Conservation (phyloP, 306 rosid genomes). For the Corylus avellana region DNA sequence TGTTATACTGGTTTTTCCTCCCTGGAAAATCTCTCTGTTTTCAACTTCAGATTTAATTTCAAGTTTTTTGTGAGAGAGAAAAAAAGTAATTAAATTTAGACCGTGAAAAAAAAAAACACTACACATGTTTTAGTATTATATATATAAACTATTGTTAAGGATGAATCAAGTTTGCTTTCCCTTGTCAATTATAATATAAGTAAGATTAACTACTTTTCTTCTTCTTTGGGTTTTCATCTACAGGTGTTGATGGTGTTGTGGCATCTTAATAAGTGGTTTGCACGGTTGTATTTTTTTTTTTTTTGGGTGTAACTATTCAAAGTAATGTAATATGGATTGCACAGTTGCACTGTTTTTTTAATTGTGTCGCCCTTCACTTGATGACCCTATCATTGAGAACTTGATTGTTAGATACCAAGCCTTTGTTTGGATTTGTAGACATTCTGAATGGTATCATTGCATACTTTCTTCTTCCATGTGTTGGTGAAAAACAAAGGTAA, state of each 20-base stretch:
- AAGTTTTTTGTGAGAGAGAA: too few relatives aligned
- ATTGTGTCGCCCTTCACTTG: not conserved
- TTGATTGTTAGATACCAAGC: not conserved
- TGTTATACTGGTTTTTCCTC: not conserved
- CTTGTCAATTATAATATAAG: not conserved
- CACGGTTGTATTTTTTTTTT: not conserved
- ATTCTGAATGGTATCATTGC: not conserved
- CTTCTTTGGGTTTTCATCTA: not conserved
- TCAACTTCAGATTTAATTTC: too few relatives aligned
- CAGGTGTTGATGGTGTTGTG: conserved; percentile 16
- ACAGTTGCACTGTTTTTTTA: not conserved
- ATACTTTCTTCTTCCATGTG: not conserved
- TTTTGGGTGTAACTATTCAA: not conserved
- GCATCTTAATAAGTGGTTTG: conserved; percentile 11
- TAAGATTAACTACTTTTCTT: not conserved
- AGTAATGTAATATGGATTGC: not conserved
- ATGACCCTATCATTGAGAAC: not conserved
- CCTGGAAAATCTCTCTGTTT: not conserved
- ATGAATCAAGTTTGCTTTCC: not conserved
- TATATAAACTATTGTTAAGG: not conserved
- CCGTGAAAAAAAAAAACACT: too few relatives aligned
- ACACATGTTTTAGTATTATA: not conserved
- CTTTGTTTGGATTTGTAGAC: not conserved
- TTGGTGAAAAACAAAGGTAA: too few relatives aligned
- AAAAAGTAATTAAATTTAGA: not conserved